Base-by-base conservation (phyloP, 2,329 filamentous ascomycete genomes). In the Ophiostoma ulmi region DNA sequence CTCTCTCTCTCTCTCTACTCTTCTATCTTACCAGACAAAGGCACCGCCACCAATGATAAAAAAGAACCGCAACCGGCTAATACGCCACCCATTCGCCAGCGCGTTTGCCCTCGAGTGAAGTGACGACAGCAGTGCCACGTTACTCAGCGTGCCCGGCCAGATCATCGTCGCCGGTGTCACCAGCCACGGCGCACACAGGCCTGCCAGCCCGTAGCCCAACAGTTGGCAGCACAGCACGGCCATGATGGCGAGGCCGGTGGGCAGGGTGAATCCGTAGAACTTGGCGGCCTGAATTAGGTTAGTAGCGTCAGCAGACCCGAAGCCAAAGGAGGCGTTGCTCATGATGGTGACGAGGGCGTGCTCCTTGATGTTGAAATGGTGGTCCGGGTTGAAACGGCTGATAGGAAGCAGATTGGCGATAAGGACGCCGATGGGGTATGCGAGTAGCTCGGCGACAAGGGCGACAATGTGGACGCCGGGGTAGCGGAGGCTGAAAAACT, bases 301-400 rank as follows among this genome's bases (percentile, higher is more conserved):
- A 20, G 44, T 48, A 20, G 44, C 44, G 36, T 87, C 85, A 11
- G 84, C 83, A 73, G 79, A 82, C 77, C 81, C 83, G 31, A 83
- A 81, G 72, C 83, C 81, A 0, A 84, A 86, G 14, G 85, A 84
- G 76, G 87, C 86, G 77, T 88, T 88, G 1, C 86, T 87, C 87
- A 89, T 89, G 77, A 87, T 84, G 38, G 87, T 85, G 74, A 88
- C 87, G 61, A 88, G 79, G 68, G 86, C 84, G 75, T 88, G 86
- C 75, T 88, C 86, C 79, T 88, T 88, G 77, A 83, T 84, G 77
- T 87, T 88, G 79, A 88, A 88, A 26, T 82, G 84, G 26, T 85
- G 85, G 0, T 48, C 44, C 5, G 44, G 44, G 44, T 48, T 48
- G 44, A 48, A 48, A 20, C 44, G 44, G 17, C 17, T 48, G 44